phyloP scores from a whole-genome alignment of 1,284 basidiomycete species.

The Rhodofomes roseus region DNA sequence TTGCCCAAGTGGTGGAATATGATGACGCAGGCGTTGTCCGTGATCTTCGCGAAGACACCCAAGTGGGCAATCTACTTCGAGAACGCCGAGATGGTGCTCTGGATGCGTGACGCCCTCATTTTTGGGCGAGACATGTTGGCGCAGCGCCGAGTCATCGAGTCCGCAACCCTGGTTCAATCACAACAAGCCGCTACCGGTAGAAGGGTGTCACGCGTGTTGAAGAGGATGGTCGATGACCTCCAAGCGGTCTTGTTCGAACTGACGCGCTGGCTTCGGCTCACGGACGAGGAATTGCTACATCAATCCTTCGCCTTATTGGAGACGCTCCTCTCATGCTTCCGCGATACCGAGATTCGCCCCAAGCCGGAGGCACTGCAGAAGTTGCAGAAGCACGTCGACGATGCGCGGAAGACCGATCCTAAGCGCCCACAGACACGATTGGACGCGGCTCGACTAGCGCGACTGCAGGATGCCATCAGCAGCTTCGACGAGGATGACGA shows the following conservation, averaged over 20 bases:
- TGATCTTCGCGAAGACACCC: slow-evolving; percentile 82
- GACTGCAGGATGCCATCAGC: slow-evolving; percentile 56
- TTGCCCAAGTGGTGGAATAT: slow-evolving; percentile 78
- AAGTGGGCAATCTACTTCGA: slow-evolving; percentile 80
- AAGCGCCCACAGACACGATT: slow-evolving; percentile 48
- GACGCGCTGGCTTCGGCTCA: slow-evolving; percentile 84
- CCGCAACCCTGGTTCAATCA: slow-evolving; percentile 44
- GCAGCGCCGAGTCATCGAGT: slow-evolving; percentile 77
- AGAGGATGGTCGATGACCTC: slow-evolving; percentile 74
- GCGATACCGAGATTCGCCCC: slow-evolving; percentile 50
- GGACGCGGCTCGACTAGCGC: slow-evolving; percentile 50
- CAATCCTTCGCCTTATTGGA: slow-evolving; percentile 83
- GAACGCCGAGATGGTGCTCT: slow-evolving; percentile 81
- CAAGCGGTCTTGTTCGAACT: slow-evolving; percentile 78
- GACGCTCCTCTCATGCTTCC: slow-evolving; percentile 70
- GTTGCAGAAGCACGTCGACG: slow-evolving; percentile 56
- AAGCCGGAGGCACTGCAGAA: slow-evolving; percentile 48
- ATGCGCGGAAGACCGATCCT: slow-evolving; percentile 44
- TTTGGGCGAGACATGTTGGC: slow-evolving; percentile 84
- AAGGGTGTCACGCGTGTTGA: slow-evolving; percentile 50
- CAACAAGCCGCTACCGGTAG: slow-evolving; percentile 21
- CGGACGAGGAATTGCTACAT: slow-evolving; percentile 84
- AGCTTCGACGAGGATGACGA: slow-evolving; percentile 61
- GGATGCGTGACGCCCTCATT: slow-evolving; percentile 97
- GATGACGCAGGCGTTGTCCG: slow-evolving; percentile 77